phyloP scores from a whole-genome alignment of 2,329 filamentous ascomycete genomes.

The Fusarium chaquense region DNA sequence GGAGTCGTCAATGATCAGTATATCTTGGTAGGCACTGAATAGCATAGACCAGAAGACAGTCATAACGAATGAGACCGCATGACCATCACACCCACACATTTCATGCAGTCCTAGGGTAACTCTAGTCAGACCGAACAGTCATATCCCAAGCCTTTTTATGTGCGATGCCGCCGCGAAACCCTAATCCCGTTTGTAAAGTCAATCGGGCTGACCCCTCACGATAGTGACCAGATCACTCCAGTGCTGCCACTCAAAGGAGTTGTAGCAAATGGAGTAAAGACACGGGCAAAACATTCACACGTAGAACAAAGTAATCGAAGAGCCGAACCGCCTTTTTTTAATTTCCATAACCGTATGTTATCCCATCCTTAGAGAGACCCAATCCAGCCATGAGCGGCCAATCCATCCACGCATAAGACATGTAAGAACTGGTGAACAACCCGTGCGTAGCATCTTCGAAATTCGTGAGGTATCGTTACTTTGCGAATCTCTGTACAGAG shows the following conservation, averaged over 20 bases:
- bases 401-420: constrained; percentile 50
- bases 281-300: background rate
- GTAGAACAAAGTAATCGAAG: constrained; percentile 34
- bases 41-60: background rate
- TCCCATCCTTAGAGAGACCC: constrained; percentile 46
- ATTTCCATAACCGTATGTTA: constrained; percentile 50
- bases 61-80: background rate
- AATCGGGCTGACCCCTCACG: background rate
- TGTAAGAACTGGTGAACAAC: constrained; percentile 51
- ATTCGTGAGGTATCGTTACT: constrained; percentile 51
- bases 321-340: constrained; percentile 46
- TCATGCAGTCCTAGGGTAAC: background rate
- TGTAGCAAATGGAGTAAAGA: background rate
- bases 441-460: constrained; percentile 52
- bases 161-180: constrained; percentile 10
- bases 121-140: constrained; percentile 13
- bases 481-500: constrained; percentile 45
- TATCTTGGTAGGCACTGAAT: background rate
- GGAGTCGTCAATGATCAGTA: constrained; percentile 1
- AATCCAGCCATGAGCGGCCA: constrained; percentile 50
- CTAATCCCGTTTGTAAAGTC: constrained; percentile 5
- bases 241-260: background rate
- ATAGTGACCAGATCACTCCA: background rate
- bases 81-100: background rate
- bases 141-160: background rate